Conservation (phyloP, 2,329 filamentous ascomycete species). For the Paramyrothecium roridum region DNA sequence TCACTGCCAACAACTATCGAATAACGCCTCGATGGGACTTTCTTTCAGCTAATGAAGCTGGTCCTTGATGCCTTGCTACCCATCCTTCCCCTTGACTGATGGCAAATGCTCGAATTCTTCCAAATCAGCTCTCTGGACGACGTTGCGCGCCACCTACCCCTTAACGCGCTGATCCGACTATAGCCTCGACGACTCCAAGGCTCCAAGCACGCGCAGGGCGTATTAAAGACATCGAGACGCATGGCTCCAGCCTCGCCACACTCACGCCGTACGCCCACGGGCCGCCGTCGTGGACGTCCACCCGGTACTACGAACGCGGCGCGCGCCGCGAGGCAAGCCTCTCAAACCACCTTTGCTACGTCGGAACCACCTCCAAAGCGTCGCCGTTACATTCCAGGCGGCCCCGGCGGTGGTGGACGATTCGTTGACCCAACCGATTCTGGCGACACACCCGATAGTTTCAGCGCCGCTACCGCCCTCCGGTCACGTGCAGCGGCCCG, state of each 20-base stretch:
- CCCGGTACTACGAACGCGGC: constrained; percentile 39
- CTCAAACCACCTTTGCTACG: constrained; percentile 24
- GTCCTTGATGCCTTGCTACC: constrained; percentile 7
- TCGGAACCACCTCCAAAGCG: constrained; percentile 67
- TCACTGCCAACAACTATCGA: constrained; percentile 23
- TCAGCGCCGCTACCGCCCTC: constrained; percentile 41
- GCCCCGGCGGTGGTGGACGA: constrained; percentile 79
- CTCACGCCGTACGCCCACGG: constrained; percentile 37
- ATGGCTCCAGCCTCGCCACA: constrained; percentile 34
- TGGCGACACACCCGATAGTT: constrained; percentile 50
- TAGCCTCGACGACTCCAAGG: not conserved
- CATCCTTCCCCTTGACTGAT: not conserved
- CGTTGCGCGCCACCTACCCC: constrained; percentile 22
- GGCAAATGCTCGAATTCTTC: constrained; percentile 15
- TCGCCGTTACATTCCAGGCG: constrained; percentile 79
- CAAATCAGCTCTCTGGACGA: constrained; percentile 24
- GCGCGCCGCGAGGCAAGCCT: constrained; percentile 34
- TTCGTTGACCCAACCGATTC: constrained; percentile 70
- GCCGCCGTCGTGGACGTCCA: constrained; percentile 45
- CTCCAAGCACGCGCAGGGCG: not conserved
- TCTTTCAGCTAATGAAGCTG: constrained; percentile 12
- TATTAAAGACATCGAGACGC: not conserved
- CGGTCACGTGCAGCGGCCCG: constrained; percentile 48
- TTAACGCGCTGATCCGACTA: constrained; percentile 1
- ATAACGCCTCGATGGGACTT: constrained; percentile 16